Conservation (phyloP, 495 filamentous ascomycete genomes). For the Collariella sp. region DNA sequence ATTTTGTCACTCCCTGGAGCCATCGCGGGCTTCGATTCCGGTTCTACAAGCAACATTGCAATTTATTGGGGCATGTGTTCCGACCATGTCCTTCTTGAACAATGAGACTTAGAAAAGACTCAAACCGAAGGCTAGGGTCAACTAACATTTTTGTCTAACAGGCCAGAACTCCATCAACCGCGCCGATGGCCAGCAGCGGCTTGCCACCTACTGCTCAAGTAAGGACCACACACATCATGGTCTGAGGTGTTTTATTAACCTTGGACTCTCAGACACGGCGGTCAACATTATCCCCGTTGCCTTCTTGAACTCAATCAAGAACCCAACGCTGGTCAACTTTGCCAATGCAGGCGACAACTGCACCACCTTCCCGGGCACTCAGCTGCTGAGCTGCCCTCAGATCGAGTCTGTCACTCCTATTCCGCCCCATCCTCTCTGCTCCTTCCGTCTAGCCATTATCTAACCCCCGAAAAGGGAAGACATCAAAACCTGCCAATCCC, state of each 20-base stretch:
- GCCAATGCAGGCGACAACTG: conserved; percentile 51
- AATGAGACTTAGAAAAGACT: too few relatives aligned
- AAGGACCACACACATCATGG: conserved; percentile 16
- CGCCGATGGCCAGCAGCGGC: conserved; percentile 35
- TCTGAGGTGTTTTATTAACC: conserved; percentile 3
- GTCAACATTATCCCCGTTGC: conserved; percentile 49
- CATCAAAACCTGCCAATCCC: conserved; percentile 55
- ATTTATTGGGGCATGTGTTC: conserved; percentile 51
- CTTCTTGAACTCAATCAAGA: conserved; percentile 51
- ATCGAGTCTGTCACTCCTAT: conserved; percentile 35
- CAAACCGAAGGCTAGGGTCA: not conserved
- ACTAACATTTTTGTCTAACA: conserved; percentile 17
- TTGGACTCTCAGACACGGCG: conserved; percentile 17
- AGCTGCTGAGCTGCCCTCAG: conserved; percentile 52
- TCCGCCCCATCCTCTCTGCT: not conserved
- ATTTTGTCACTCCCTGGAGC: not conserved
- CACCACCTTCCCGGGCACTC: conserved; percentile 47
- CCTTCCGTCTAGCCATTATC: not conserved
- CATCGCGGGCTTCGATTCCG: conserved; percentile 41
- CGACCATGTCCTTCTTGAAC: not conserved
- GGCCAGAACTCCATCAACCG: conserved; percentile 42
- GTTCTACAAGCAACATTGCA: conserved; percentile 49
- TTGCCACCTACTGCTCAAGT: conserved; percentile 50
- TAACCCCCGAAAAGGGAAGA: conserved; percentile 32
- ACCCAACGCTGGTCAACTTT: conserved; percentile 50